A percentile compares a stretch with the other conserved stretches of the same genome.
Conservation (phyloP, 768 basidiomycete species). For the Lentinula sp. region DNA sequence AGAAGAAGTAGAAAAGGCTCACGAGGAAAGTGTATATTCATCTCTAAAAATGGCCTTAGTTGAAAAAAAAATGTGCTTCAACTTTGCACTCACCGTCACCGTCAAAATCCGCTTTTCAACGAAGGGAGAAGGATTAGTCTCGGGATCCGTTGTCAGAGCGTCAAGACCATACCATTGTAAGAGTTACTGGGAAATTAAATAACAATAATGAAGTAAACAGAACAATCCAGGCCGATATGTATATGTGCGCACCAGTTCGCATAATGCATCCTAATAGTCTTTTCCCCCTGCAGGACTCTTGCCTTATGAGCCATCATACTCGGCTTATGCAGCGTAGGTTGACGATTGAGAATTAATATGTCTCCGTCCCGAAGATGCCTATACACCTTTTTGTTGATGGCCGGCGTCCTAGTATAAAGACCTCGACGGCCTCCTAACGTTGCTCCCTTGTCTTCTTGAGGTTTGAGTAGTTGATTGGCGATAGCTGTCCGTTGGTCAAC, state of each 20-base stretch:
- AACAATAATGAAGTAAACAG: neutral
- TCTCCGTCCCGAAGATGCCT: conserved; percentile 93
- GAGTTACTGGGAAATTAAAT: conserved; percentile 63
- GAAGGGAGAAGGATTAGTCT: conserved; percentile 3
- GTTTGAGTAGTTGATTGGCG: conserved; percentile 91
- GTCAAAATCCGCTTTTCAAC: conserved; percentile 73
- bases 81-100: conserved; percentile 60
- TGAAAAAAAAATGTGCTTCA: neutral
- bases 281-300: conserved; percentile 88
- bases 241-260: conserved; percentile 79
- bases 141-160: neutral
- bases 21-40: conserved; percentile 99
- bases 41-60: conserved; percentile 51
- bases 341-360: conserved; percentile 91
- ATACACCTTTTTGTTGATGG: conserved; percentile 96
- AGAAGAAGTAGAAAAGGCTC: conserved; percentile 20
- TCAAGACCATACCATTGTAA: conserved; percentile 70
- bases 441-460: conserved; percentile 64
- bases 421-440: conserved; percentile 40
- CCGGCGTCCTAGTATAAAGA: conserved; percentile 69
- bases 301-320: conserved; percentile 99
- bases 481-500: conserved; percentile 90
- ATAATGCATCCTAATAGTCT: conserved; percentile 99
- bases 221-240: neutral
- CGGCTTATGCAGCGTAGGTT: conserved; percentile 97